These are phyloP conservation scores for Fusarium fujikuroi DNA, from an alignment of 2,329 filamentous ascomycete species.

Conservation along the genomic window DNA sequence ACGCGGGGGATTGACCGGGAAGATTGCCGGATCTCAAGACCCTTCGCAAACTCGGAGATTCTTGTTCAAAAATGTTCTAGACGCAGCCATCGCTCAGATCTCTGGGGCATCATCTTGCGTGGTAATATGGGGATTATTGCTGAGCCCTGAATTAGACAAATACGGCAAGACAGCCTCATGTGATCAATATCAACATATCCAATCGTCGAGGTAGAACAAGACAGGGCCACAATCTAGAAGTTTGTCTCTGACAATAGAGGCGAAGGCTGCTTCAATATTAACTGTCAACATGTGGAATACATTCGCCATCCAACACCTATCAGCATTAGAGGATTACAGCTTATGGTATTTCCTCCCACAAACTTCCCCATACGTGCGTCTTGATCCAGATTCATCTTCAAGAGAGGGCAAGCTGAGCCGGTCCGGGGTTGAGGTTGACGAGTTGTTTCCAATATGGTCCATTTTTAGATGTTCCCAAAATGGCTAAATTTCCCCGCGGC, in stretches of 20 bases:
- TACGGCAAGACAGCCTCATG: constrained; percentile 1
- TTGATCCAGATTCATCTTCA: not conserved
- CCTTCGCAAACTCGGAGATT: constrained; percentile 12
- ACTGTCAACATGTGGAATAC: not conserved
- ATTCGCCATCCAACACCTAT: not conserved
- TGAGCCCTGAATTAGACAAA: not conserved
- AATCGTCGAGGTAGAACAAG: not conserved
- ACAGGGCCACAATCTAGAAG: not conserved
- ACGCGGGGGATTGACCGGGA: constrained; percentile 35
- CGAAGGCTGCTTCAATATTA: too few relatives aligned
- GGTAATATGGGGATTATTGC: not conserved
- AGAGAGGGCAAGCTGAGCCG: not conserved
- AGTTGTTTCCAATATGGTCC: not conserved
- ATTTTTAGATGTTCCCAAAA: not conserved
- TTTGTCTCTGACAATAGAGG: not conserved
- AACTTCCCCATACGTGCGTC: constrained; percentile 14
- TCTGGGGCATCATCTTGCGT: not conserved
- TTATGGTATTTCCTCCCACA: not conserved
- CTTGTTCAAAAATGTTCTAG: constrained; percentile 24
- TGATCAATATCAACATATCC: not conserved
- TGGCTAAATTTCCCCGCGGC: not conserved
- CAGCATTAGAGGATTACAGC: not conserved
- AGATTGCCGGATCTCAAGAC: not conserved
- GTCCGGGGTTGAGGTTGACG: not conserved
- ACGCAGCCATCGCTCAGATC: constrained; percentile 1